Conservation (phyloP, 2,329 filamentous ascomycete genomes). For the Tolypocladium tundrense region DNA sequence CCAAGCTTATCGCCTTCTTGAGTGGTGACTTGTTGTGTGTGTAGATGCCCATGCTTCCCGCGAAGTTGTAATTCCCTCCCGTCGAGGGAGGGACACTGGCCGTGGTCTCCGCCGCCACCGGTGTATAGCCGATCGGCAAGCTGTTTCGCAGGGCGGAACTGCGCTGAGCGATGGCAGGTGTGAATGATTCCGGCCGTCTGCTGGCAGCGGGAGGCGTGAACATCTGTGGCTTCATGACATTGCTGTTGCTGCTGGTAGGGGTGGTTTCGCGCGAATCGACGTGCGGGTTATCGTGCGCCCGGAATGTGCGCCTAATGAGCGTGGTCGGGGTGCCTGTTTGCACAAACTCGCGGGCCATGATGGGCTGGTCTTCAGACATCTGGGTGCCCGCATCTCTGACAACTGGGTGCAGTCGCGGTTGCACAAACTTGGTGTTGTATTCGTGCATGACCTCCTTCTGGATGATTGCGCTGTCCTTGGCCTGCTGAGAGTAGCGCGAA, state of each 20-base stretch:
- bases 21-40: slow-evolving; percentile 74
- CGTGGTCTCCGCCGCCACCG: slow-evolving; percentile 14
- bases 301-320: slow-evolving; percentile 64
- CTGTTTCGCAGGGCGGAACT: slow-evolving; percentile 21
- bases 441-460: slow-evolving; percentile 90
- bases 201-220: slow-evolving; percentile 29
- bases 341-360: slow-evolving; percentile 32
- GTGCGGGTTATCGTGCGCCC: slow-evolving; percentile 72
- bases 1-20: slow-evolving; percentile 61
- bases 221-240: slow-evolving; percentile 27
- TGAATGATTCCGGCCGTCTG: slow-evolving; percentile 24
- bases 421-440: slow-evolving; percentile 93
- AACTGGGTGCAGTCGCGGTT: slow-evolving; percentile 73
- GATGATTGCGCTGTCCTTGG: slow-evolving; percentile 73
- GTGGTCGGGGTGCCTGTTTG: slow-evolving; percentile 44
- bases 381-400: slow-evolving; percentile 75
- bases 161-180: slow-evolving; percentile 16
- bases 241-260: slow-evolving; percentile 19
- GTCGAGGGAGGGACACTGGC: slow-evolving; percentile 10
- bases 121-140: slow-evolving; percentile 21
- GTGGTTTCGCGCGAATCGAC: slow-evolving; percentile 52
- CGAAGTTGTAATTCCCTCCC: slow-evolving; percentile 28
- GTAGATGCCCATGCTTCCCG: slow-evolving; percentile 72
- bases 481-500: slow-evolving; percentile 68
- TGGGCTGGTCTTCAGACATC: slow-evolving; percentile 42